Percentiles rank a stretch among this genome's conserved stretches.
Conservation (phyloP, 129 eudicot genomes). For the Chrysanthemum seticuspe region DNA sequence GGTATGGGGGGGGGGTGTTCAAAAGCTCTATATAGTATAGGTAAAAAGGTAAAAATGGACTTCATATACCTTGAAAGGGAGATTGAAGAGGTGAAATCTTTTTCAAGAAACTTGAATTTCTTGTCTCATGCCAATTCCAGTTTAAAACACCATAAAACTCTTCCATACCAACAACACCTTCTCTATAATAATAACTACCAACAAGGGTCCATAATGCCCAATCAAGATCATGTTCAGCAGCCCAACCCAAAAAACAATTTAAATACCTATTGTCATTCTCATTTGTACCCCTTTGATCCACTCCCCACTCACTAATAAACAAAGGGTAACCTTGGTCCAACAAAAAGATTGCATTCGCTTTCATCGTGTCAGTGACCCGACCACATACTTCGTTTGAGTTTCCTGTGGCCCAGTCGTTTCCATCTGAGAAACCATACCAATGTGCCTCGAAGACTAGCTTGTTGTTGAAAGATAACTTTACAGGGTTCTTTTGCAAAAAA, state of each 20-base stretch:
- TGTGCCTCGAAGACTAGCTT: slow-evolving; percentile 75
- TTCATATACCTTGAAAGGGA: slow-evolving; percentile 57
- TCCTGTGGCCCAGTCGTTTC: slow-evolving; percentile 54
- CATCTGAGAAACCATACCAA: slow-evolving; percentile 75
- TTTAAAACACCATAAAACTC: slow-evolving; percentile 66
- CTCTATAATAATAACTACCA: slow-evolving; percentile 75
- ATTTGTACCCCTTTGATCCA: slow-evolving; percentile 68
- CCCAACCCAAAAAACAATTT: slow-evolving; percentile 74
- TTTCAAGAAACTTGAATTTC: slow-evolving; percentile 58
- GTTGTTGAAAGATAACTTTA: slow-evolving; percentile 44
- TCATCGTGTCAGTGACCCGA: slow-evolving; percentile 28
- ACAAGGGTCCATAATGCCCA: slow-evolving; percentile 76
- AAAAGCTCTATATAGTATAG: background rate
- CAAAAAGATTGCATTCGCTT: slow-evolving; percentile 49
- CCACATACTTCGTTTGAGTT: slow-evolving; percentile 79
- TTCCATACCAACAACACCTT: slow-evolving; percentile 59
- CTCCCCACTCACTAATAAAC: slow-evolving; percentile 84
- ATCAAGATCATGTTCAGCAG: slow-evolving; percentile 72
- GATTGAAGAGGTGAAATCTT: slow-evolving; percentile 66
- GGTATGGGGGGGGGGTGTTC: background rate
- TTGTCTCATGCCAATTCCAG: slow-evolving; percentile 61
- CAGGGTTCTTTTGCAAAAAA: slow-evolving; percentile 37
- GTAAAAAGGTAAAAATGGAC: background rate
- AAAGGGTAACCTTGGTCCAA: slow-evolving; percentile 79
- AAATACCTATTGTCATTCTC: slow-evolving; percentile 77